A percentile compares a stretch with the other conserved stretches of the same genome.
Evolutionary conservation across 257 asterid genomes (phyloP).

Genomic region (Solanum etuberosum): DNA sequence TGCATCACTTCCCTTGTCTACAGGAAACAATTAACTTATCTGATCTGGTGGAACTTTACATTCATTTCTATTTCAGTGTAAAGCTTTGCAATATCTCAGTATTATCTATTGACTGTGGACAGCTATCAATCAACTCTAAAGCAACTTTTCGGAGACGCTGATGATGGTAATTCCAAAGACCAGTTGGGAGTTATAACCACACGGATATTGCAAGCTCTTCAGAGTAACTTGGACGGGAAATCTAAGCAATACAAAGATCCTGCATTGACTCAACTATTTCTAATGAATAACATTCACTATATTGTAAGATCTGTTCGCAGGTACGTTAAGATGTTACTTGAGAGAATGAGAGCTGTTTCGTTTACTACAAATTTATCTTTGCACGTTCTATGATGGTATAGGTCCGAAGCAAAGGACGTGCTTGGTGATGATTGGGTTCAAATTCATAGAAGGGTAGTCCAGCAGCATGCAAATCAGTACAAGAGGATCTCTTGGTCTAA

Average conservation of each 20-base stretch:
- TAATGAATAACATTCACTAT: constrained; percentile 91
- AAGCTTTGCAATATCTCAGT: background rate
- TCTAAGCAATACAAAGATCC: constrained; percentile 95
- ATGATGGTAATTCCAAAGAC: constrained; percentile 36
- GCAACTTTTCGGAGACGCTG: constrained; percentile 65
- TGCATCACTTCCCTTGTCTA: background rate
- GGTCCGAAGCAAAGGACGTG: constrained; percentile 97
- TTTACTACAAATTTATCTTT: background rate
- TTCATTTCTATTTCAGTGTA: background rate
- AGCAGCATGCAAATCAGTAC: constrained; percentile 96
- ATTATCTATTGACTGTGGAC: constrained; percentile 2
- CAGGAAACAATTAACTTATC: background rate
- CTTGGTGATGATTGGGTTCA: constrained; percentile 98
- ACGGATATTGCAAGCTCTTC: constrained; percentile 83
- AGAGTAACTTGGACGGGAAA: constrained; percentile 78
- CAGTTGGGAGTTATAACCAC: constrained; percentile 70
- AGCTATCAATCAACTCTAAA: constrained; percentile 84
- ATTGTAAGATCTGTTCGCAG: constrained; percentile 91
- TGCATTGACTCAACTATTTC: constrained; percentile 79
- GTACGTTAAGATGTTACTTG: constrained; percentile 16
- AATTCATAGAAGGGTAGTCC: constrained; percentile 90
- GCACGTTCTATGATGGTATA: constrained; percentile 7
- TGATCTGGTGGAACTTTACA: background rate
- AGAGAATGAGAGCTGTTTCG: background rate
- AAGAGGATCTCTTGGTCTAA: constrained; percentile 94